Evolutionary conservation across 805 yeast genomes (phyloP), one percentile per base, ranked within the genome.

Genomic region (Ogataea ramenticola): DNA sequence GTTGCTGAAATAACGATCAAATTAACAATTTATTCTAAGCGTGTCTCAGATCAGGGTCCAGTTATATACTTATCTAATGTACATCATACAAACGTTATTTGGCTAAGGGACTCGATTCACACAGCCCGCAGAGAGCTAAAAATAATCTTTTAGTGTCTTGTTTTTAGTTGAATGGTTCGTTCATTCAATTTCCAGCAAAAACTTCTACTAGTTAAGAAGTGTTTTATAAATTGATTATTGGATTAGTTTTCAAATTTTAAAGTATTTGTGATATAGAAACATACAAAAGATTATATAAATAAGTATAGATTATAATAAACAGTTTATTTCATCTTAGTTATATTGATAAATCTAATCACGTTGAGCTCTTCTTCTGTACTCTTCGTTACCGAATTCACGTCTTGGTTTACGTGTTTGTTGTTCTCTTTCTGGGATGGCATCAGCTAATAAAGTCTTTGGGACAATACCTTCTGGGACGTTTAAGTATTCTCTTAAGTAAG

Each of bases 401-500:
- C 78, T 75, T 69, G 77, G 71, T 66, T 74, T 72, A 51, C 67
- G 60, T 11, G 35, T n/a, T n/a, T n/a, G 12, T 40, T 60, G 57
- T 45, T 56, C 74, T 70, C 82, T 77, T 72, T 81, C 81, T 71
- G 93, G 89, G 70, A 91, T 86, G 69, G 91, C 82, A 66, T 83
- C 88, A 80, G 84, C 89, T 78, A 90, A 86, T 82, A 91, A 86
- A 71, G 99, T 93, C 74, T 86, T 82, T 70, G 99, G 99, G 74
- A 89, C 91, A 72, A 93, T 85, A 77, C 89, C 95, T 75, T 86
- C 95, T 77, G 99, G 99, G 66, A 93, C 82, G 84, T 90, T 89
- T 74, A 93, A 85, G 87, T 89, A 93, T 71, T 87, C 89, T 79
- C 97, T 86, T 70, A 93, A 85, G 86, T 79, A 93, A 70, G 89